Conservation (phyloP, 2,329 filamentous ascomycete species). For the Hypomyces rosellus region DNA sequence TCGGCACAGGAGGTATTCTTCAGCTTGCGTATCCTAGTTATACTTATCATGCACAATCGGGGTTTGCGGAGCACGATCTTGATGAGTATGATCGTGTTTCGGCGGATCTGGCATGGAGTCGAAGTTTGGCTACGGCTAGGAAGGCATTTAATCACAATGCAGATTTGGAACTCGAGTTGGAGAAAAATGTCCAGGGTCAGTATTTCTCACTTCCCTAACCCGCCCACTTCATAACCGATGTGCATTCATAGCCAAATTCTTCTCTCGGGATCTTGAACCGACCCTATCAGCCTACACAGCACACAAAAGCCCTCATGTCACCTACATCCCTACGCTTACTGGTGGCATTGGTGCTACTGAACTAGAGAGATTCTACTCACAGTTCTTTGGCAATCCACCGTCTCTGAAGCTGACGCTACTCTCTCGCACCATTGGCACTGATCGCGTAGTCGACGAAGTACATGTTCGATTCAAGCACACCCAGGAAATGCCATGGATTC, state of each 20-base stretch:
- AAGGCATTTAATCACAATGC: slow-evolving; percentile 58
- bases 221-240: too few relatives aligned
- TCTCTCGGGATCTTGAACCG: slow-evolving; percentile 47
- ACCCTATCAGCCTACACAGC: slow-evolving; percentile 56
- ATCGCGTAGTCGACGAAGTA: slow-evolving; percentile 60
- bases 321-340: slow-evolving; percentile 58
- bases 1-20: slow-evolving; percentile 31
- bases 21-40: slow-evolving; percentile 34
- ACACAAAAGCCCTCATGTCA: slow-evolving; percentile 60
- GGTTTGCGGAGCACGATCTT: slow-evolving; percentile 66
- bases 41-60: slow-evolving; percentile 44
- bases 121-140: slow-evolving; percentile 53
- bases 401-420: slow-evolving; percentile 56
- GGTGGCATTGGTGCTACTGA: slow-evolving; percentile 56
- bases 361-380: slow-evolving; percentile 56
- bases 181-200: slow-evolving; percentile 57
- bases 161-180: slow-evolving; percentile 59
- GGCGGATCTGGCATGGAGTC: slow-evolving; percentile 62
- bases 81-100: slow-evolving; percentile 60
- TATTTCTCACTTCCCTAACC: neutral
- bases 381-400: slow-evolving; percentile 59
- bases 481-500: slow-evolving; percentile 52
- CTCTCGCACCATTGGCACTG: slow-evolving; percentile 57
- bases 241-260: slow-evolving; percentile 42
- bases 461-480: slow-evolving; percentile 53